Conservation (phyloP, 2,329 filamentous ascomycete species). For the Verticillium alfalfae region DNA sequence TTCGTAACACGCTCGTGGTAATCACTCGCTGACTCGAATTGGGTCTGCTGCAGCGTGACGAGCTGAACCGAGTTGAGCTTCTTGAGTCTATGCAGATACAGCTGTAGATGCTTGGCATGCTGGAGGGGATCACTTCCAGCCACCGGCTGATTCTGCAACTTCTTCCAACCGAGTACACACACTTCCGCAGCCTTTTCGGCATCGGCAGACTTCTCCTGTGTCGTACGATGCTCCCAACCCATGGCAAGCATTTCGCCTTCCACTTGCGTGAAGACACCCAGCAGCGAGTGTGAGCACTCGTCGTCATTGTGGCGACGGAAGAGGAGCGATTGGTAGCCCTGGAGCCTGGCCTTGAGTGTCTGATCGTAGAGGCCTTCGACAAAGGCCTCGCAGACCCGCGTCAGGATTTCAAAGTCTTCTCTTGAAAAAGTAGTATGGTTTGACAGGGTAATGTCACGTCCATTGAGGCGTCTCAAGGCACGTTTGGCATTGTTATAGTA, state of each 20-base stretch:
- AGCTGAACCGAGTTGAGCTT: slow-evolving; percentile 48
- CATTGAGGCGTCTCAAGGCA: slow-evolving; percentile 40
- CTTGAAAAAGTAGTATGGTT: slow-evolving; percentile 35
- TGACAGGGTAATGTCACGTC: slow-evolving; percentile 43
- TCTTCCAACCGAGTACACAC: slow-evolving; percentile 38
- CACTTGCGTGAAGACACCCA: slow-evolving; percentile 46
- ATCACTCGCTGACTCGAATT: slow-evolving; percentile 42
- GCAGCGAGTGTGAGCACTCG: slow-evolving; percentile 30
- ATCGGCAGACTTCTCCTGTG: slow-evolving; percentile 25
- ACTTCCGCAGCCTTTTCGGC: slow-evolving; percentile 28
- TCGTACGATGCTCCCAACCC: slow-evolving; percentile 33
- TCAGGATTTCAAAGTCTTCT: slow-evolving; percentile 42
- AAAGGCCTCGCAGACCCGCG: slow-evolving; percentile 48
- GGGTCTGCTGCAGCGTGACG: slow-evolving; percentile 45
- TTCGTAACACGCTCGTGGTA: slow-evolving; percentile 29
- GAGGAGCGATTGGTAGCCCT: slow-evolving; percentile 40
- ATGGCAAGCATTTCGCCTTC: slow-evolving; percentile 52
- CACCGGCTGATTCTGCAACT: slow-evolving; percentile 29
- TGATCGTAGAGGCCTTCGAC: slow-evolving; percentile 46
- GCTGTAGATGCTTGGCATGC: slow-evolving; percentile 49
- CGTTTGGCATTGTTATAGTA: slow-evolving; percentile 46
- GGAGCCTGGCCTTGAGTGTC: slow-evolving; percentile 37
- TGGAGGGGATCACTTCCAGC: slow-evolving; percentile 40
- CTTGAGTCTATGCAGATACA: slow-evolving; percentile 41
- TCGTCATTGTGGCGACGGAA: slow-evolving; percentile 19